A percentile compares a stretch with the other conserved stretches of the same genome.
Conservation (phyloP, 176 grass and related monocot genomes). For the Avena atlantica region DNA sequence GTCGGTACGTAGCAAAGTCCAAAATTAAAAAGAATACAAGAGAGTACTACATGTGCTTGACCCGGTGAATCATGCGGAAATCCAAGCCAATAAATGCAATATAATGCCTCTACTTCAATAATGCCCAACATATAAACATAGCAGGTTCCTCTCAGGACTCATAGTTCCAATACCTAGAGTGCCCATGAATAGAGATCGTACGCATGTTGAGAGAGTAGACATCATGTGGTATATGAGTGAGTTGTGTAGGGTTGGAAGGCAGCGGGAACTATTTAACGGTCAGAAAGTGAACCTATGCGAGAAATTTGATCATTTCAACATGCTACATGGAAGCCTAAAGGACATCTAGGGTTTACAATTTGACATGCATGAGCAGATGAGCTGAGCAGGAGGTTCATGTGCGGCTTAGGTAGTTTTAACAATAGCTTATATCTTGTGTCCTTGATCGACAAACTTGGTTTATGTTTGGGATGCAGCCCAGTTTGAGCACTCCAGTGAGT, state of each 20-base stretch:
- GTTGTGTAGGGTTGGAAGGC: neutral
- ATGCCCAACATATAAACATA: neutral
- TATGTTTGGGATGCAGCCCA: too few relatives aligned
- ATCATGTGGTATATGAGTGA: neutral
- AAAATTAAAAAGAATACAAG: neutral
- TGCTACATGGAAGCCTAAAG: too few relatives aligned
- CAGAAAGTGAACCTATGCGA: too few relatives aligned
- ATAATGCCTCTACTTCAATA: neutral
- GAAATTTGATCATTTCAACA: too few relatives aligned
- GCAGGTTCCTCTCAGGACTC: neutral
- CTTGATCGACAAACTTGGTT: too few relatives aligned
- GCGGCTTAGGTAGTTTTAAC: too few relatives aligned
- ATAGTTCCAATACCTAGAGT: neutral
- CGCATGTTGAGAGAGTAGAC: neutral
- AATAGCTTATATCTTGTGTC: neutral
- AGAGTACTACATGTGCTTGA: neutral
- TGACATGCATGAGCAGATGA: neutral
- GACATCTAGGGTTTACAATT: too few relatives aligned
- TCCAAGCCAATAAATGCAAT: neutral
- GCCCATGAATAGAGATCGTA: neutral
- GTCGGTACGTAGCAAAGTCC: too few relatives aligned
- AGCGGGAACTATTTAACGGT: neutral
- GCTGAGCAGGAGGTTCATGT: too few relatives aligned
- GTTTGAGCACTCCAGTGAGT: slow-evolving; percentile 35
- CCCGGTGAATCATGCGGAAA: neutral